Percentiles rank a stretch among this genome's conserved stretches.
Conservation (phyloP, 2,329 filamentous ascomycete species). For the Aspergillus fischeri region DNA sequence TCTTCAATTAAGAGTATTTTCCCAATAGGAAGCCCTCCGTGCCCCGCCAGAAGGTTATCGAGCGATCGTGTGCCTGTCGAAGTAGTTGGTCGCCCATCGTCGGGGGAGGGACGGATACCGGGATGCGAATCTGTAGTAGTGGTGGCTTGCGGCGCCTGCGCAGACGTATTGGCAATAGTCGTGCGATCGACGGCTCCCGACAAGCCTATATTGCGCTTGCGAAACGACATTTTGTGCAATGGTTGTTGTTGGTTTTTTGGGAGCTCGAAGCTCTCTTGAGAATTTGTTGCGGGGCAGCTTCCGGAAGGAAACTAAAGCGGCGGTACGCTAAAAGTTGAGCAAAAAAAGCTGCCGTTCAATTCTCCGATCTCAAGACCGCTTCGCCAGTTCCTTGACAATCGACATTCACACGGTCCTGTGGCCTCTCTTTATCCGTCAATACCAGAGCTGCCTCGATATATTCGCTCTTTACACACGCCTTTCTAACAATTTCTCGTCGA, state of each 20-base stretch:
- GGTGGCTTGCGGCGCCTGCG: slow-evolving; percentile 21
- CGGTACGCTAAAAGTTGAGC: slow-evolving; percentile 20
- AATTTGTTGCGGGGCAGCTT: slow-evolving; percentile 22
- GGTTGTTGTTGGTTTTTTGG: background rate
- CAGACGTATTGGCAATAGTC: slow-evolving; percentile 23
- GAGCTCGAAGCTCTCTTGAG: slow-evolving; percentile 7
- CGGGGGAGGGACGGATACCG: slow-evolving; percentile 75
- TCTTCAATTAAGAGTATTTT: slow-evolving; percentile 79
- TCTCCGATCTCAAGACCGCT: background rate
- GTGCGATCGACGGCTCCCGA: slow-evolving; percentile 38
- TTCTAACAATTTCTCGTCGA: background rate
- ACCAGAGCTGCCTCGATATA: background rate
- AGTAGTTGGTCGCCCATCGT: slow-evolving; percentile 81
- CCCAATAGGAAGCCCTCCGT: slow-evolving; percentile 78
- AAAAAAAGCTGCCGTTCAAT: slow-evolving; percentile 19
- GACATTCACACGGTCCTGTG: background rate
- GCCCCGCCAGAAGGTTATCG: slow-evolving; percentile 79
- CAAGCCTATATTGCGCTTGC: slow-evolving; percentile 61
- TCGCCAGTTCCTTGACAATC: background rate
- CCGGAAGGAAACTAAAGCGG: slow-evolving; percentile 19
- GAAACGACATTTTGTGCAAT: slow-evolving; percentile 56
- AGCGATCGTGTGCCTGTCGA: slow-evolving; percentile 87
- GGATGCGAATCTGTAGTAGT: slow-evolving; percentile 33
- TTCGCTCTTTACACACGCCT: background rate
- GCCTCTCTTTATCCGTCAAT: background rate